These are phyloP conservation scores for Rhododendron williamsianum DNA, from an alignment of 148 eudicot genomes.

Conservation along the genomic window DNA sequence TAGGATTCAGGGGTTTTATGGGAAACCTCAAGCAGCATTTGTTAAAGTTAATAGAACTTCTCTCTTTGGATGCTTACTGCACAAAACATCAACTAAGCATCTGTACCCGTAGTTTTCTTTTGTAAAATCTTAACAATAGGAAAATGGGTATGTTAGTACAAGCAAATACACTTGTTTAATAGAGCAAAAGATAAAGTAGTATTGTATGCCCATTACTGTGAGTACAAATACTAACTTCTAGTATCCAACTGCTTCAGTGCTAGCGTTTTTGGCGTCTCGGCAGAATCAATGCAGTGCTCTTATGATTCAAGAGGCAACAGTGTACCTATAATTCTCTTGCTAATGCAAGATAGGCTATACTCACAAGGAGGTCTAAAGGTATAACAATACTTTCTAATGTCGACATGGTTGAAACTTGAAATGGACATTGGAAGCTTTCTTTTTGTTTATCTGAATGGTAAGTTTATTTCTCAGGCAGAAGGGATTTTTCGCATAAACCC, in stretches of 20 bases:
- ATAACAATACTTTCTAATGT: neutral
- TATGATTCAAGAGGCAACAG: constrained; percentile 83
- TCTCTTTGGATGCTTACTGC: neutral
- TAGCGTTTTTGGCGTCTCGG: constrained; percentile 84
- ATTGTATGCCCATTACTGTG: neutral
- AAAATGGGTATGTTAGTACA: neutral
- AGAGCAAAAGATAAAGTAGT: neutral
- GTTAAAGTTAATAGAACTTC: neutral
- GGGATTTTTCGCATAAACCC: constrained; percentile 93
- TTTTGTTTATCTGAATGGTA: neutral
- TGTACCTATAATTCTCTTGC: constrained; percentile 76
- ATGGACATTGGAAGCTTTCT: neutral
- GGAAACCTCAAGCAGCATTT: neutral
- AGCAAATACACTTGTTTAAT: neutral
- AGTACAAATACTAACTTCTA: neutral
- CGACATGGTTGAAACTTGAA: neutral
- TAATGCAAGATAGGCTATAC: constrained; percentile 79
- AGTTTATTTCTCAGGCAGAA: constrained; percentile 48
- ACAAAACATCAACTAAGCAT: neutral
- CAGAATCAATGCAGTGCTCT: constrained; percentile 88
- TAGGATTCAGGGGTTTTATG: neutral
- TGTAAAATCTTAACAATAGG: neutral
- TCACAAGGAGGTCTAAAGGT: constrained; percentile 79
- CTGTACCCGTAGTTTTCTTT: neutral
- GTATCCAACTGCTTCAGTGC: constrained; percentile 39